Percentiles rank a stretch among this genome's conserved stretches.
These are phyloP conservation scores for Shiraia sp. DNA, from an alignment of 2,329 filamentous ascomycete species.

Conservation along the genomic window DNA sequence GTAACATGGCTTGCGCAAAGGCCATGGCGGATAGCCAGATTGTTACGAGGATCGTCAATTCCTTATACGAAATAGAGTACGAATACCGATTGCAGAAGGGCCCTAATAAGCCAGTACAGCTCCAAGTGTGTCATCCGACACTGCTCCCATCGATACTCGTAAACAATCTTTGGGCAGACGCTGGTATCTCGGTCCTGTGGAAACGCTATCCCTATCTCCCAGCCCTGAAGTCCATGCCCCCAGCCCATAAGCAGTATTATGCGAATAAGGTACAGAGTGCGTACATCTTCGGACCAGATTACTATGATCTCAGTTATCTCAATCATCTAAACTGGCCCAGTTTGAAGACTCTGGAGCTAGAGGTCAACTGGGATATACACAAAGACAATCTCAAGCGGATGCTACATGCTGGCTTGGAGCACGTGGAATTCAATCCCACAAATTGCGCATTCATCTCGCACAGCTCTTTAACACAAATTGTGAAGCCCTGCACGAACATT, in stretches of 20 bases:
- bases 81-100: slow-evolving; percentile 35
- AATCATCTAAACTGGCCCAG: slow-evolving; percentile 32
- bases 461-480: slow-evolving; percentile 25
- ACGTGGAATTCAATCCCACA: slow-evolving; percentile 28
- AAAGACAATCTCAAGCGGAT: slow-evolving; percentile 22
- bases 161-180: slow-evolving; percentile 39
- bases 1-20: slow-evolving; percentile 27
- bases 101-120: slow-evolving; percentile 37
- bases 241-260: slow-evolving; percentile 32
- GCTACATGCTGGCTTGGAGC: slow-evolving; percentile 29
- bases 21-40: slow-evolving; percentile 29
- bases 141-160: slow-evolving; percentile 36
- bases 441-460: slow-evolving; percentile 25
- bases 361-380: slow-evolving; percentile 31
- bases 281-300: slow-evolving; percentile 22
- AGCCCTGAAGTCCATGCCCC: slow-evolving; percentile 25
- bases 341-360: slow-evolving; percentile 33
- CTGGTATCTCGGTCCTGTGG: slow-evolving; percentile 38
- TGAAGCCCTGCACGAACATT: slow-evolving; percentile 25
- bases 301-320: slow-evolving; percentile 26
- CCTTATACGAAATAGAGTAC: slow-evolving; percentile 38
- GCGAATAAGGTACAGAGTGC: slow-evolving; percentile 35
- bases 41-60: slow-evolving; percentile 28
- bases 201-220: slow-evolving; percentile 35
- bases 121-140: slow-evolving; percentile 40